Conservation (phyloP, 2,329 filamentous ascomycete species). For the Sarocladium brachiariae region DNA sequence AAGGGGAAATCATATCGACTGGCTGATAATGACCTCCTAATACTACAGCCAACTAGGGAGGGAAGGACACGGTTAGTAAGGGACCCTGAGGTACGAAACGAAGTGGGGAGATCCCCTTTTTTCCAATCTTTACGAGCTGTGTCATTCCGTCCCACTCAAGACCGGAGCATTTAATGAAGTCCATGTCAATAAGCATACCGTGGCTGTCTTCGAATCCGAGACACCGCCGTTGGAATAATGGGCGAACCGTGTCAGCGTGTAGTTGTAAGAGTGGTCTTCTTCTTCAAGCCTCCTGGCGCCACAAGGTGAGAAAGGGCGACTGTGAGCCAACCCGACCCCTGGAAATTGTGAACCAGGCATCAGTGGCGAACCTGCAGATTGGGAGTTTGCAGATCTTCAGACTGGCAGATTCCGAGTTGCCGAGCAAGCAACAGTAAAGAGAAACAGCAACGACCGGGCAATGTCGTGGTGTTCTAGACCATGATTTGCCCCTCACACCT, state of each 20-base stretch:
- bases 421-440: neutral
- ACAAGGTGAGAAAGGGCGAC: neutral
- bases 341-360: neutral
- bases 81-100: neutral
- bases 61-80: neutral
- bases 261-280: neutral
- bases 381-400: conserved; percentile 6
- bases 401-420: conserved; percentile 1
- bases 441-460: neutral
- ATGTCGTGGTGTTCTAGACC: neutral
- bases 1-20: conserved; percentile 3
- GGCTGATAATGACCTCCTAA: conserved; percentile 2
- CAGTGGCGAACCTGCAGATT: conserved; percentile 4
- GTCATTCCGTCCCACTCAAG: neutral
- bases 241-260: neutral
- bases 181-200: too few relatives aligned
- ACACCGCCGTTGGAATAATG: neutral
- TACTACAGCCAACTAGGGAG: too few relatives aligned
- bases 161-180: neutral
- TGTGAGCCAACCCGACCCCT: neutral
- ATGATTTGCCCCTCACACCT: too few relatives aligned
- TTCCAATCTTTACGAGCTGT: neutral
- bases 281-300: neutral
- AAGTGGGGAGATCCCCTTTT: neutral
- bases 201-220: neutral